Percentiles rank a stretch among this genome's conserved stretches.
Evolutionary conservation across 495 filamentous ascomycete genomes (phyloP).

Genomic region (Hypomontagnella monticulosa): DNA sequence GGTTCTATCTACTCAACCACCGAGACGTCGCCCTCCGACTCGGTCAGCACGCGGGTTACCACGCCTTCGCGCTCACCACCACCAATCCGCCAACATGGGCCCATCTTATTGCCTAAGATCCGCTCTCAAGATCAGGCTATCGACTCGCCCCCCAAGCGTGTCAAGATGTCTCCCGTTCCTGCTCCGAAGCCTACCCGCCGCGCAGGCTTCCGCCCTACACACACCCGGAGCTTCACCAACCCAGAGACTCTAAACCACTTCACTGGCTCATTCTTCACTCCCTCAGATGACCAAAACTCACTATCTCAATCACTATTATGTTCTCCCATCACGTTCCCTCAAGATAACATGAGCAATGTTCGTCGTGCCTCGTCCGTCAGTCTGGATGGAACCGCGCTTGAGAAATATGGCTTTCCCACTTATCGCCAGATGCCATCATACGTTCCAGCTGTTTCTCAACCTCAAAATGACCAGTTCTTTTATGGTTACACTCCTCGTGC

Average conservation of each 20-base stretch:
- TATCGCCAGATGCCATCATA: slow-evolving; percentile 82
- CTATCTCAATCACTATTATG: slow-evolving; percentile 61
- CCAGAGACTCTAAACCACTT: slow-evolving; percentile 66
- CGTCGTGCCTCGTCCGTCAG: slow-evolving; percentile 74
- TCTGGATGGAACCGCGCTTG: slow-evolving; percentile 72
- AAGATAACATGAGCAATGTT: slow-evolving; percentile 58
- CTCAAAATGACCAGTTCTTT: slow-evolving; percentile 56
- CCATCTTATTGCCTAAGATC: slow-evolving; percentile 86
- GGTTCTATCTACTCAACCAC: slow-evolving; percentile 65
- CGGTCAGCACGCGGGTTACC: slow-evolving; percentile 71
- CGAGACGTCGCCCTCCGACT: slow-evolving; percentile 82
- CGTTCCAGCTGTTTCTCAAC: slow-evolving; percentile 56
- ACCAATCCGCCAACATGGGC: slow-evolving; percentile 82
- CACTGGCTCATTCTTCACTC: slow-evolving; percentile 56
- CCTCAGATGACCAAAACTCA: slow-evolving; percentile 48
- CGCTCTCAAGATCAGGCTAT: slow-evolving; percentile 84
- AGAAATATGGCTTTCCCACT: slow-evolving; percentile 79
- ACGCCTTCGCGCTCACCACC: slow-evolving; percentile 72
- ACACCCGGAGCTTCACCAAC: slow-evolving; percentile 74
- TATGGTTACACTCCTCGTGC: slow-evolving; percentile 56
- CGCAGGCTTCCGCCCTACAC: slow-evolving; percentile 56
- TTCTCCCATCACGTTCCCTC: slow-evolving; percentile 73
- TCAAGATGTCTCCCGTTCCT: slow-evolving; percentile 49
- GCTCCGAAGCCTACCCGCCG: slow-evolving; percentile 38
- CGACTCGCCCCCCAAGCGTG: slow-evolving; percentile 53